phyloP scores from a whole-genome alignment of 192 early-diverging fungal species.

The Coemansia sp. region DNA sequence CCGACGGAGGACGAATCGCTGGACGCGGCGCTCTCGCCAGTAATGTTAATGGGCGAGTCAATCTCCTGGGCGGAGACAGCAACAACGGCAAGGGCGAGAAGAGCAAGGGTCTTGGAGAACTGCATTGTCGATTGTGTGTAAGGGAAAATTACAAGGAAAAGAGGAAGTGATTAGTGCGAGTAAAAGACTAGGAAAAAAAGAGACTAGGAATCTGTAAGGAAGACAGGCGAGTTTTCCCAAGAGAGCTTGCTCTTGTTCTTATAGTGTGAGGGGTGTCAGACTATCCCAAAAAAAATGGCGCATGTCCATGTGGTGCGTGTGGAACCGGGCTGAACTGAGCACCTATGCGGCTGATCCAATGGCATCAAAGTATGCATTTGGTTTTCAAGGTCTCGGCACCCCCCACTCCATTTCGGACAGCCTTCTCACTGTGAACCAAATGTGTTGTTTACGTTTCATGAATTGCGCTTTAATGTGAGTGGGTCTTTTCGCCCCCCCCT shows the following conservation, averaged over 20 bases:
- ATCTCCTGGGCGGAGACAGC: slow-evolving; percentile 36
- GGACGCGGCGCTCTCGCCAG: background rate
- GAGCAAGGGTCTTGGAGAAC: slow-evolving; percentile 46
- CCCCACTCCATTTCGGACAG: background rate
- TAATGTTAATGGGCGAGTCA: slow-evolving; percentile 8
- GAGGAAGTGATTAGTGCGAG: background rate
- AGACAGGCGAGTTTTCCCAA: background rate
- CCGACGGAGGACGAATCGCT: background rate
- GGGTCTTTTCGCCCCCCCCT: background rate
- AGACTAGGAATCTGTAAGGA: slow-evolving; percentile 1
- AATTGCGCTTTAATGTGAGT: background rate
- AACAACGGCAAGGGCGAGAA: slow-evolving; percentile 29
- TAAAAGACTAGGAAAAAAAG: background rate
- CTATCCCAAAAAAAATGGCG: background rate
- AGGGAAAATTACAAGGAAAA: slow-evolving; percentile 2
- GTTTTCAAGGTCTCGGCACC: background rate
- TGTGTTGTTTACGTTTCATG: background rate
- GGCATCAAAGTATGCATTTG: background rate
- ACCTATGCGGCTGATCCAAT: background rate
- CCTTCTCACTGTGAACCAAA: background rate
- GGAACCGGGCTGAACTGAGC: background rate
- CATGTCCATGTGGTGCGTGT: background rate
- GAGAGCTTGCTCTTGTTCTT: background rate
- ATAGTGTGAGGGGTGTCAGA: background rate
- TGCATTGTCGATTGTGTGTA: slow-evolving; percentile 30